Percentiles rank a stretch among this genome's conserved stretches.
These are phyloP conservation scores for Sclerotinia borealis DNA, from an alignment of 2,329 filamentous ascomycete genomes.

Conservation along the genomic window DNA sequence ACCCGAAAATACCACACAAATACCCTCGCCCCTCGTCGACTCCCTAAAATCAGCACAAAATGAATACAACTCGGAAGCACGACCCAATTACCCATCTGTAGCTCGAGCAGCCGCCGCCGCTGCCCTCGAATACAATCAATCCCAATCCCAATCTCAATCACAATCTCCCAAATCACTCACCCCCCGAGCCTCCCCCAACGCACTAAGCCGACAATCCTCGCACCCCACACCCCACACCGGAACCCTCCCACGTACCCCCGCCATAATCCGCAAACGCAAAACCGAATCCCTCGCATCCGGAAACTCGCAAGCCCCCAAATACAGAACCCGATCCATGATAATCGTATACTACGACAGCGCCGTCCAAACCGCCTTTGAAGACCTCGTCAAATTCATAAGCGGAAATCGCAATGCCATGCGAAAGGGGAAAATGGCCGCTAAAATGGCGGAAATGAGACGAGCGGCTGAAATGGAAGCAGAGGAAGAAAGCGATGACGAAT, in stretches of 20 bases:
- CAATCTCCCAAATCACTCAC: neutral
- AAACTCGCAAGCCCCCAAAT: constrained; percentile 35
- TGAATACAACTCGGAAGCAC: neutral
- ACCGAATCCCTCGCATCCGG: constrained; percentile 31
- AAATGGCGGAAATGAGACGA: constrained; percentile 59
- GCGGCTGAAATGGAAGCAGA: constrained; percentile 51
- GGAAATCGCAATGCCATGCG: constrained; percentile 76
- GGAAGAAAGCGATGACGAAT: constrained; percentile 39
- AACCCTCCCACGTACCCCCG: constrained; percentile 11
- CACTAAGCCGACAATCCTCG: constrained; percentile 21
- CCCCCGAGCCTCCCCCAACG: constrained; percentile 11
- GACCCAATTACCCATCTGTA: constrained; percentile 19
- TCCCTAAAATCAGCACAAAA: constrained; percentile 18
- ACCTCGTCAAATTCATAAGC: constrained; percentile 75
- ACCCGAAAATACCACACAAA: constrained; percentile 16
- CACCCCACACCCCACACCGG: constrained; percentile 20
- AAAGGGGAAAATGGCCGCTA: constrained; percentile 79
- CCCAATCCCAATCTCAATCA: constrained; percentile 10
- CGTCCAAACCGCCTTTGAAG: constrained; percentile 76
- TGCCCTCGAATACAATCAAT: constrained; percentile 13
- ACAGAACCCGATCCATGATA: constrained; percentile 67
- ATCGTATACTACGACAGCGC: constrained; percentile 91
- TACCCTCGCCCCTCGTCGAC: constrained; percentile 15
- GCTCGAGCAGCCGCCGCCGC: constrained; percentile 16
- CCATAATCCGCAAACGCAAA: constrained; percentile 29